Base-by-base conservation (phyloP, 306 rosid species). In the Cyamopsis tetragonoloba region DNA sequence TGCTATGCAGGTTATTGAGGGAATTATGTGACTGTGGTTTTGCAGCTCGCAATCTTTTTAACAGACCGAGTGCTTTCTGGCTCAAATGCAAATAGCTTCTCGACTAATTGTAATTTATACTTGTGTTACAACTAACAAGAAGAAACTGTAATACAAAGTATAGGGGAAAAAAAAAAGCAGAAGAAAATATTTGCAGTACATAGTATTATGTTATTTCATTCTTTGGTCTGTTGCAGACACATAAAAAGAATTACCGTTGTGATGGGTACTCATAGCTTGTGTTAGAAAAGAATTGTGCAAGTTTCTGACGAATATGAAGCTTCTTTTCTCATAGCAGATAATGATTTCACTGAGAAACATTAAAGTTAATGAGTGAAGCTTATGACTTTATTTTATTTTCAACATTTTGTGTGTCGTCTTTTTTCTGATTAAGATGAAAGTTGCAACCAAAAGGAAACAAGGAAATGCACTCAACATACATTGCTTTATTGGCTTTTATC, bases 191-290 rank as follows among this genome's bases (percentile, higher is more conserved):
- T 35, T 28, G 6, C 27, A 37, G 43, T 68, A n/a, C n/a, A n/a
- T n/a, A n/a, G n/a, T n/a, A 37, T 67, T 49, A 60, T 56, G 49
- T 73, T 22, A 68, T 55, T n/a, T 13, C 42, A 20, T 46, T 50
- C 53, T 66, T 48, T 78, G 46, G 35, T 75, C 23, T 35, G 28
- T 59, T 76, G 53, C 76, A 68, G 77, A 59, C 78, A n/a, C 70
- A 77, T 49, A 30, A 77, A 75, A 70, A 73, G 76, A 64, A 74
- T 59, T 55, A 43, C 65, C 56, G 77, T 77, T 70, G 79, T 80
- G 86, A 77, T 70, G 79, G 83, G 56, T 62, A 77, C 84, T 79
- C 75, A 81, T 62, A 77, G 73, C 80, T 14, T 19, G 71, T 72
- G 80, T 42, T 66, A 62, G 51, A 70, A 70, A 76, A 67, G 75